Percentiles rank a stretch among this genome's conserved stretches.
Evolutionary conservation across 306 rosid genomes (phyloP).

Genomic region (Sicyos edulis): DNA sequence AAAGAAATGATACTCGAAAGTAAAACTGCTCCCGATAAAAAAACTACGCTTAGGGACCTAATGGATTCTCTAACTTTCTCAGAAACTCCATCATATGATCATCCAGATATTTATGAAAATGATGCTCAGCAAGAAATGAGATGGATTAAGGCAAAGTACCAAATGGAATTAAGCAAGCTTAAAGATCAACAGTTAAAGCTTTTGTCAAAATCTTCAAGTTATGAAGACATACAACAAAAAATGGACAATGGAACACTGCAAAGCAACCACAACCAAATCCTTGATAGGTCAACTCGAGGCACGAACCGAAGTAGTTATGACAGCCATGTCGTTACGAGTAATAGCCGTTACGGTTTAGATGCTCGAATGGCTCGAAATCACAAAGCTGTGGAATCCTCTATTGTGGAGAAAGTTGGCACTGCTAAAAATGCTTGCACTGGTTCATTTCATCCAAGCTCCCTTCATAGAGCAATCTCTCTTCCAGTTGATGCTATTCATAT

Average conservation of each 20-base stretch:
- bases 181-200: slow-evolving; percentile 40
- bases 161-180: slow-evolving; percentile 49
- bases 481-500: slow-evolving; percentile 76
- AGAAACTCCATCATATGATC: slow-evolving; percentile 27
- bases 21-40: slow-evolving; percentile 13
- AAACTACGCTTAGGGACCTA: slow-evolving; percentile 31
- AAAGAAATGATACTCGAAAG: slow-evolving; percentile 29
- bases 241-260: slow-evolving; percentile 27
- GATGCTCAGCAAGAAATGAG: slow-evolving; percentile 56
- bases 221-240: slow-evolving; percentile 25
- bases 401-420: slow-evolving; percentile 4
- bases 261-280: slow-evolving; percentile 26
- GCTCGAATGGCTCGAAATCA: slow-evolving; percentile 43
- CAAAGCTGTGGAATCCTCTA: slow-evolving; percentile 23
- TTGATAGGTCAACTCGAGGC: background rate
- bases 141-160: slow-evolving; percentile 70
- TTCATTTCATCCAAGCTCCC: slow-evolving; percentile 45
- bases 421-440: slow-evolving; percentile 27
- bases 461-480: slow-evolving; percentile 66
- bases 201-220: slow-evolving; percentile 31
- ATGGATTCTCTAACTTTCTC: slow-evolving; percentile 39
- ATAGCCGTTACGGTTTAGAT: slow-evolving; percentile 42
- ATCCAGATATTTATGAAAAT: slow-evolving; percentile 31
- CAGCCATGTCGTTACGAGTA: slow-evolving; percentile 10
- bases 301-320: background rate